These are phyloP conservation scores for Aspergillus japonicus DNA, from an alignment of 2,329 filamentous ascomycete species.

Conservation along the genomic window DNA sequence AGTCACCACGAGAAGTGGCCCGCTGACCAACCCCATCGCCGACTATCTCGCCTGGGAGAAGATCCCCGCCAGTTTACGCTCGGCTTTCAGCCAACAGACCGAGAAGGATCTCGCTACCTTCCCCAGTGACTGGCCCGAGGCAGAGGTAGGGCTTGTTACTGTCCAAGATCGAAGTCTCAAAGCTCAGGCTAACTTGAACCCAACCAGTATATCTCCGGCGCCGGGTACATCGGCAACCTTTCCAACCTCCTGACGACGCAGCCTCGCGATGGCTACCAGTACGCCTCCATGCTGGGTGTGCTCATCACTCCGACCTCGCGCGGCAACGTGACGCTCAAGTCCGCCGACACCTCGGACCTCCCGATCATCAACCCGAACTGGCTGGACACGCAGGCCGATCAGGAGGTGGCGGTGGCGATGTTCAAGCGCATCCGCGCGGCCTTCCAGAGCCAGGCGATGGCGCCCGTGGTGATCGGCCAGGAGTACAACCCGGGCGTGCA, in stretches of 20 bases:
- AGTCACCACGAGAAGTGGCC: constrained; percentile 19
- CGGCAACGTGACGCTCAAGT: constrained; percentile 47
- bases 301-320: constrained; percentile 45
- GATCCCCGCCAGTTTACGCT: constrained; percentile 24
- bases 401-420: constrained; percentile 43
- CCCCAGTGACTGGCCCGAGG: constrained; percentile 38
- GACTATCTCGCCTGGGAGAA: constrained; percentile 36
- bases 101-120: constrained; percentile 22
- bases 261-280: constrained; percentile 29
- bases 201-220: constrained; percentile 23
- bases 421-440: constrained; percentile 45
- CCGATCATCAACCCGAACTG: constrained; percentile 50
- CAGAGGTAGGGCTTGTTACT: constrained; percentile 23
- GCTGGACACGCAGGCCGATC: constrained; percentile 42
- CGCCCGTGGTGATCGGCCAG: constrained; percentile 28
- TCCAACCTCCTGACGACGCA: constrained; percentile 10
- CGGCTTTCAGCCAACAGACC: constrained; percentile 19
- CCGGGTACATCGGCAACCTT: constrained; percentile 19
- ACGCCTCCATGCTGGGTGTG: constrained; percentile 31
- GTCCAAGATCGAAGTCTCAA: no score
- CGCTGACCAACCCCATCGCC: constrained; percentile 24
- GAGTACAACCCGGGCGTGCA: constrained; percentile 39
- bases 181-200: background rate
- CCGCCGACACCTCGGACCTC: constrained; percentile 30
- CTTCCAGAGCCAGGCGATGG: constrained; percentile 25